A percentile compares a stretch with the other conserved stretches of the same genome.
Evolutionary conservation across 2,329 filamentous ascomycete species (phyloP).

Genomic region (Myotisia sp.): DNA sequence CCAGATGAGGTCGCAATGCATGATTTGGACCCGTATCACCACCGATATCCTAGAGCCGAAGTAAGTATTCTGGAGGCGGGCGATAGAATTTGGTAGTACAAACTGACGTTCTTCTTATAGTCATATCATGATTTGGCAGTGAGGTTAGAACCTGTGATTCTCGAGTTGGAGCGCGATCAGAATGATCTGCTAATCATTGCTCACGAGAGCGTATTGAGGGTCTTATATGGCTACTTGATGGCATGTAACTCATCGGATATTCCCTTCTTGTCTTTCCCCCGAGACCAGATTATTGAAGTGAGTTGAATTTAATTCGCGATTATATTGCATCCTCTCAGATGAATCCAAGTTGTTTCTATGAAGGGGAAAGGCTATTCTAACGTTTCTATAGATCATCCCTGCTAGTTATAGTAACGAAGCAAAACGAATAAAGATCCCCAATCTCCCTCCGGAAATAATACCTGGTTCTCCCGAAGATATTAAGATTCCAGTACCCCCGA

Average conservation of each 20-base stretch:
- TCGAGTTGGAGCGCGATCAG: slow-evolving; percentile 91
- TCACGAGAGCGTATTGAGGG: slow-evolving; percentile 91
- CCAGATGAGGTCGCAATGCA: slow-evolving; percentile 88
- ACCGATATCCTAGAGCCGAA: slow-evolving; percentile 88
- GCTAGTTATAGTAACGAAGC: slow-evolving; percentile 95
- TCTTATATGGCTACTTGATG: slow-evolving; percentile 96
- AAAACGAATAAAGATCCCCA: slow-evolving; percentile 73
- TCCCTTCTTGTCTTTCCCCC: slow-evolving; percentile 79
- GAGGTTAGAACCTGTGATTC: slow-evolving; percentile 89
- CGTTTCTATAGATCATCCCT: slow-evolving; percentile 57
- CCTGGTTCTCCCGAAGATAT: slow-evolving; percentile 70
- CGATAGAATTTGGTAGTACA: slow-evolving; percentile 4
- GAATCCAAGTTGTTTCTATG: too few species aligned
- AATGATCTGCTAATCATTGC: slow-evolving; percentile 97
- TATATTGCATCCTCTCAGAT: too few species aligned
- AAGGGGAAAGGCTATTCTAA: neutral
- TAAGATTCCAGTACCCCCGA: slow-evolving; percentile 57
- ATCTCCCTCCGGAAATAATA: slow-evolving; percentile 50
- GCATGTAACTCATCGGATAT: slow-evolving; percentile 94
- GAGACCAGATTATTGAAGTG: slow-evolving; percentile 91
- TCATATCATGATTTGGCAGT: slow-evolving; percentile 99
- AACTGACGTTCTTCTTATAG: slow-evolving; percentile 32
- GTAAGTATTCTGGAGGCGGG: too few species aligned
- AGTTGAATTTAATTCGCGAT: slow-evolving; percentile 12
- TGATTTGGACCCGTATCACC: slow-evolving; percentile 88